Base-by-base conservation (phyloP, 164 flowering plant species). In the Euptelea pleiosperma region DNA sequence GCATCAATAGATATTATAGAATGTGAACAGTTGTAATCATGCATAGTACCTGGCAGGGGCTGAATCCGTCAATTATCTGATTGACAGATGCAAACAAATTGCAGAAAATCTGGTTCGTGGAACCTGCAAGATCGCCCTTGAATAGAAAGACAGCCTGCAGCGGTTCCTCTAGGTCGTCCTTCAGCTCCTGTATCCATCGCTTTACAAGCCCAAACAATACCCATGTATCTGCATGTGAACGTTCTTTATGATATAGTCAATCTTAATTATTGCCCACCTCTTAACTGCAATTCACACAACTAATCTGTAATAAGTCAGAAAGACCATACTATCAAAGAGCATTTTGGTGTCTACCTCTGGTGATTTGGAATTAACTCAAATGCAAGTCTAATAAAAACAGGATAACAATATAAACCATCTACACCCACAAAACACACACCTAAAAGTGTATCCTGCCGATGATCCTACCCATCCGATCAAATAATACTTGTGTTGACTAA, bases 171-270 rank as follows among this genome's bases (percentile, higher is more conserved):
- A 57, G 60, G 30, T 81, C 86, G 55, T 81, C 91, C 70, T 74
- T 81, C 69, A 92, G 57, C 60, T 86, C 84, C 51, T 65, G 83
- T 39, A 81, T 69, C 98, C 95, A 92, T 61, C 60, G 69, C 70
- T 80, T 92, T 5, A 75, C 86, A 52, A 89, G 72, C 46, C 84
- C 77, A 57, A 57, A 64, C 53, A 86, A 66, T 30, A 73, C 72
- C 73, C 70, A 75, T 35, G 16, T 49, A 78, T 89, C 98, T 83
- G 87, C 71, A 57, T 47, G 37, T 10, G 10, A n/a, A 18, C 25
- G 16, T 4, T 12, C 34, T 44, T 55, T 40, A 37, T 39, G 30
- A 11, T 21, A 39, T 28, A 3, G 2, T 26, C 47, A 39, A 8
- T 18, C n/a, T 8, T 3, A 51, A 49, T 19, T 28, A 49, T 14